A percentile compares a stretch with the other conserved stretches of the same genome.
phyloP scores from a whole-genome alignment of 2,329 filamentous ascomycete species.

The Claviceps pazoutovae region DNA sequence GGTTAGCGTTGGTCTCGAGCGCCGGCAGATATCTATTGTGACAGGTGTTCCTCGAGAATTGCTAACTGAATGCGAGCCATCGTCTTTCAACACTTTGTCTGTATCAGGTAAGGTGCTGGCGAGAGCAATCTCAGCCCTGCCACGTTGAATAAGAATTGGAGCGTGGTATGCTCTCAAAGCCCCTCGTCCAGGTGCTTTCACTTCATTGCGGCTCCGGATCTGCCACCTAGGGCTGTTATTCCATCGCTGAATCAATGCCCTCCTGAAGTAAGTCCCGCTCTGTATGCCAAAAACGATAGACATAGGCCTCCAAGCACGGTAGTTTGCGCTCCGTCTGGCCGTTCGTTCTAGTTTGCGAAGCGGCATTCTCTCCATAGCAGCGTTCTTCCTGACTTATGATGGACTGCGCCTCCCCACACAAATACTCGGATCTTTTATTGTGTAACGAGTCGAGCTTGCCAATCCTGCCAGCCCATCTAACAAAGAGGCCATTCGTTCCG shows the following conservation, averaged over 20 bases:
- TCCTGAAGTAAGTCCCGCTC: neutral
- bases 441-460: neutral
- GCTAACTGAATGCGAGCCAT: neutral
- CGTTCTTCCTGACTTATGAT: neutral
- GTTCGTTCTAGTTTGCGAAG: neutral
- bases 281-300: neutral
- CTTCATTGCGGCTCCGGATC: neutral
- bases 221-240: neutral
- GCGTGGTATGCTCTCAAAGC: neutral
- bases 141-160: neutral
- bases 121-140: neutral
- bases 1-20: neutral
- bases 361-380: neutral
- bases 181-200: neutral
- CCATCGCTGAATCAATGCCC: neutral
- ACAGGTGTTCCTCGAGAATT: neutral
- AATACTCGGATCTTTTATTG: neutral
- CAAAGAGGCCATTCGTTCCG: neutral
- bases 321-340: neutral
- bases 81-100: neutral
- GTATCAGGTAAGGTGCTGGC: neutral
- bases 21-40: neutral
- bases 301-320: neutral
- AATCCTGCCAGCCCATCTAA: too few species aligned
- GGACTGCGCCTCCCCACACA: neutral